phyloP scores from a whole-genome alignment of 352 stramenopile species.

The Phytophthora macrochlamydospora region DNA sequence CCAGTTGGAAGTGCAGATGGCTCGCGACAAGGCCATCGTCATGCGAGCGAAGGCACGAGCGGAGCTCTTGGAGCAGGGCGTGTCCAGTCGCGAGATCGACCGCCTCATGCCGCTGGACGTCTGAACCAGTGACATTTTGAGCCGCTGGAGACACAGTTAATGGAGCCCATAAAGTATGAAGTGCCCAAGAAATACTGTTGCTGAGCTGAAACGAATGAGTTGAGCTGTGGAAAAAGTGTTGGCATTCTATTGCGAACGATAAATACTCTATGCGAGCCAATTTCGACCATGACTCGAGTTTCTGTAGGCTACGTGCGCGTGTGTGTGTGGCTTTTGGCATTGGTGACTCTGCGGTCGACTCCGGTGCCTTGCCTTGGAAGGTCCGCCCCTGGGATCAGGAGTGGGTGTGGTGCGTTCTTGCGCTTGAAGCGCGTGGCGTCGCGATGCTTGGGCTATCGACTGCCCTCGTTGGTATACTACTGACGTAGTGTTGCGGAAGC shows the following conservation, averaged over 20 bases:
- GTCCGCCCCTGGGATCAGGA: constrained; percentile 20
- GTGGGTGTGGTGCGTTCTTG: constrained; percentile 16
- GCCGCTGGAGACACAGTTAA: background rate
- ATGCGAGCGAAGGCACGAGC: constrained; percentile 28
- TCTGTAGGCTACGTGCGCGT: constrained; percentile 34
- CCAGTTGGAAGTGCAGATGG: constrained; percentile 36
- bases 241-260: constrained; percentile 29
- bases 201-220: constrained; percentile 14
- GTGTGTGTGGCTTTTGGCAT: background rate
- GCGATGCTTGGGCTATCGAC: constrained; percentile 13
- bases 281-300: constrained; percentile 19
- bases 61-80: constrained; percentile 35
- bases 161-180: constrained; percentile 9
- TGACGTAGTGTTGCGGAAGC: constrained; percentile 29
- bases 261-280: constrained; percentile 32
- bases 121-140: constrained; percentile 13
- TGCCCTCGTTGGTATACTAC: constrained; percentile 28
- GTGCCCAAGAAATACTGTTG: constrained; percentile 12
- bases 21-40: constrained; percentile 36
- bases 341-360: background rate
- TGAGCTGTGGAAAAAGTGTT: constrained; percentile 22
- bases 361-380: constrained; percentile 14
- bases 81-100: constrained; percentile 30
- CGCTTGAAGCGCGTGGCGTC: constrained; percentile 2
- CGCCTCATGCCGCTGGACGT: constrained; percentile 37